Conservation (phyloP, 169 alveolate species). For the Cryptosporidium tyzzeri region DNA sequence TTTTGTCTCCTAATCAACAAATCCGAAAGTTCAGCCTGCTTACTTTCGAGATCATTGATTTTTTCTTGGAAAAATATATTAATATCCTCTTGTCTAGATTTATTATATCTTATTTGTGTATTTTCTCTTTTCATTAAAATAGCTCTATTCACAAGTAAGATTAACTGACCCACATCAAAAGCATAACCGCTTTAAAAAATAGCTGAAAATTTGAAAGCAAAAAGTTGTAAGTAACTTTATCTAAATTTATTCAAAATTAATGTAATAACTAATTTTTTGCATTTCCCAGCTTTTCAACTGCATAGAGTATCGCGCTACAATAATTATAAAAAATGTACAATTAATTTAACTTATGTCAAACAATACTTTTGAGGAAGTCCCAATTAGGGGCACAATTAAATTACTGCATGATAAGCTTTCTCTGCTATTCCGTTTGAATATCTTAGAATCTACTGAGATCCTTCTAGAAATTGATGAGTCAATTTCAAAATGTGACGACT, state of each 20-base stretch:
- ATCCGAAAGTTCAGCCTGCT: slow-evolving; percentile 29
- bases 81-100: background rate
- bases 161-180: background rate
- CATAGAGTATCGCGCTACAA: background rate
- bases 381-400: slow-evolving; percentile 46
- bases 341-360: background rate
- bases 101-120: background rate
- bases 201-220: no score
- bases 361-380: slow-evolving; percentile 23
- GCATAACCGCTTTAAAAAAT: slow-evolving; percentile 3
- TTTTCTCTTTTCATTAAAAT: slow-evolving; percentile 1
- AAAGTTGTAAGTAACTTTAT: no score
- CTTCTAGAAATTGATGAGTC: slow-evolving; percentile 7
- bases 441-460: background rate
- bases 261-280: background rate
- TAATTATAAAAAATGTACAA: background rate
- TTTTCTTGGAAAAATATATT: slow-evolving; percentile 23
- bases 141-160: background rate
- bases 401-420: slow-evolving; percentile 27
- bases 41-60: slow-evolving; percentile 33
- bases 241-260: background rate
- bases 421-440: slow-evolving; percentile 6
- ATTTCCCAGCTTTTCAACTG: no score
- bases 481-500: slow-evolving; percentile 29
- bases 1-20: background rate